A percentile compares a stretch with the other conserved stretches of the same genome.
phyloP scores from a whole-genome alignment of 1,284 basidiomycete genomes.

The Boletus austroedulis region DNA sequence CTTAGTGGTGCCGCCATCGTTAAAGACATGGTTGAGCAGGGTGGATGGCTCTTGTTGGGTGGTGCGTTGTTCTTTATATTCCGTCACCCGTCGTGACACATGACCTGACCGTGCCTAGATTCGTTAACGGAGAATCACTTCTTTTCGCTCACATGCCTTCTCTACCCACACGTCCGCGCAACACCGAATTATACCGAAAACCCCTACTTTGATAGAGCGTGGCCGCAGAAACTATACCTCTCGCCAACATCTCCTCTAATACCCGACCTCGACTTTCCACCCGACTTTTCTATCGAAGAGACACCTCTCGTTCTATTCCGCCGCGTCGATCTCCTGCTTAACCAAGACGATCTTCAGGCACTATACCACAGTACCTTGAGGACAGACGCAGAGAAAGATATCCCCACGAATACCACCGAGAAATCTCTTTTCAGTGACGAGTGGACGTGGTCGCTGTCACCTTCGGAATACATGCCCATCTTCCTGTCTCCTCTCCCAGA shows the following conservation, averaged over 20 bases:
- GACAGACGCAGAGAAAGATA: conserved; percentile 12
- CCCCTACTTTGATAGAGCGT: conserved; percentile 56
- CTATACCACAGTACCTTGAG: conserved; percentile 39
- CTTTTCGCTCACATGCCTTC: conserved; percentile 62
- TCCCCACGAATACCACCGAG: conserved; percentile 11
- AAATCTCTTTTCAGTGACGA: conserved; percentile 54
- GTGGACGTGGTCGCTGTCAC: conserved; percentile 49
- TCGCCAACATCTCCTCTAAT: conserved; percentile 47
- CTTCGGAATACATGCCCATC: conserved; percentile 49
- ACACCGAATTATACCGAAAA: conserved; percentile 56
- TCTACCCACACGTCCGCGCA: conserved; percentile 63
- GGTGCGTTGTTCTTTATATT: conserved; percentile 42
- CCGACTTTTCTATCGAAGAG: conserved; percentile 48
- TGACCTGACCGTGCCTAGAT: conserved; percentile 36
- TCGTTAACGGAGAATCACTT: conserved; percentile 69
- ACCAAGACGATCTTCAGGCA: conserved; percentile 46
- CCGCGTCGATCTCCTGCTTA: conserved; percentile 57
- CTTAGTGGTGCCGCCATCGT: conserved; percentile 45
- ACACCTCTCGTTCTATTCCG: conserved; percentile 66
- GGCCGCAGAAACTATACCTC: conserved; percentile 62
- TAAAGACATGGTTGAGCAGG: conserved; percentile 58
- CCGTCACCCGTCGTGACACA: conserved; percentile 8
- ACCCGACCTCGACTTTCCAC: conserved; percentile 40
- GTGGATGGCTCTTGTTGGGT: conserved; percentile 64
- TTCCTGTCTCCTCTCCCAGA: conserved; percentile 48